Evolutionary conservation across 208 protist species (phyloP), one percentile per base, ranked within the genome.

Genomic region (Leptomonas seymouri): DNA sequence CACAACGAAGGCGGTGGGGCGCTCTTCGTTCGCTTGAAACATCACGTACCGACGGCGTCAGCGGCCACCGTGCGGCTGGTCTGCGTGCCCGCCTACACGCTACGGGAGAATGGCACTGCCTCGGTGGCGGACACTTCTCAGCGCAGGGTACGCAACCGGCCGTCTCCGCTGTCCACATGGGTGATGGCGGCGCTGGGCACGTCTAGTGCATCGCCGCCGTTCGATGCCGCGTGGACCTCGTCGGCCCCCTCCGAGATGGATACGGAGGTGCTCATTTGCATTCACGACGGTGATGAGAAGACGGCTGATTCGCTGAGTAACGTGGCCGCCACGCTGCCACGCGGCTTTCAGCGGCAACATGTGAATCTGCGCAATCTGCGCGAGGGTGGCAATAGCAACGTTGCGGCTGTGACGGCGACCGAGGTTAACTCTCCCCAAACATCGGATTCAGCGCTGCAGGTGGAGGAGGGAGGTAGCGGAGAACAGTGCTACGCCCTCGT

Each of bases 401-500:
- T 31, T 46, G 61, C 34, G 44, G 44, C 46, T 8, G 48, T 18
- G 59, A 65, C 59, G n/a, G 61, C 59, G n/a, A 48, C 36, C 2
- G 61, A 57, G 61, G 48, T 48, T n/a, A 67, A 57, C 49, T 67
- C 61, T 1, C 31, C 48, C 0, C 16, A 41, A 46, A 31, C 21
- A 28, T 57, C 49, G 21, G 61, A 67, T 46, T 57, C 61, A 48
- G 11, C 20, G 44, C 34, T 39, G 34, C 61, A 28, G 11, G 21
- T 2, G 15, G 64, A 61, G 41, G 64, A 60, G 42, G 64, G 45
- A 42, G 30, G 50, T 14, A 36, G 11, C 15, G 21, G 1, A 3
- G 64, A 70, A 54, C 64, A 54, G 18, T 70, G 64, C 53, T 70
- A 70, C 64, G 64, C 64, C 15, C 25, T 70, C 18, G 64, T 70